phyloP scores from a whole-genome alignment of 331 rosid genomes.

The Acacia concinna region DNA sequence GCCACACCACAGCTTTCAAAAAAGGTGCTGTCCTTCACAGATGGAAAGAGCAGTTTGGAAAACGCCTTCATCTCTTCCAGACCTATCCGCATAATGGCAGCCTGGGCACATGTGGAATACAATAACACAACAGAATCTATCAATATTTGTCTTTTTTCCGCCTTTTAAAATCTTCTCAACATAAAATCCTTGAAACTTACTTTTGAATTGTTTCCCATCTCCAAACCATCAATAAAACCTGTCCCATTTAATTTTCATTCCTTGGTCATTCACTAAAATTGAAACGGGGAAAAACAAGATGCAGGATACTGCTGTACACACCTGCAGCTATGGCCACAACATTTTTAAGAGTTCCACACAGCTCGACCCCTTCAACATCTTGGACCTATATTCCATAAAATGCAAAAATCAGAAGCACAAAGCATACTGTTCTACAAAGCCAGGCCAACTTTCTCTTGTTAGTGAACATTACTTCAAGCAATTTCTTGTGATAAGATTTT shows the following conservation, averaged over 20 bases:
- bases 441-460: background rate
- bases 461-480: background rate
- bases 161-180: slow-evolving; percentile 3
- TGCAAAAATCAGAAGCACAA: slow-evolving; percentile 25
- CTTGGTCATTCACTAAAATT: slow-evolving; percentile 27
- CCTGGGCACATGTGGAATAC: slow-evolving; percentile 44
- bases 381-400: slow-evolving; percentile 54
- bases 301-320: slow-evolving; percentile 32
- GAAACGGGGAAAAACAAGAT: slow-evolving; percentile 9
- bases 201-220: slow-evolving; percentile 93
- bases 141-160: background rate
- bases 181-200: slow-evolving; percentile 40
- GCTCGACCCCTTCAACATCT: slow-evolving; percentile 89
- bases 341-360: slow-evolving; percentile 93
- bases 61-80: slow-evolving; percentile 78
- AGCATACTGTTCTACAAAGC: slow-evolving; percentile 6
- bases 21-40: slow-evolving; percentile 83
- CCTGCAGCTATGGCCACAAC: slow-evolving; percentile 92
- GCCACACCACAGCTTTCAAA: slow-evolving; percentile 97
- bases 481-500: background rate
- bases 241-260: slow-evolving; percentile 34
- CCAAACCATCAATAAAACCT: slow-evolving; percentile 97
- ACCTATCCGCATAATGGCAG: slow-evolving; percentile 94
- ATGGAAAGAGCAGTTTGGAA: slow-evolving; percentile 73
- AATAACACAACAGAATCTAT: slow-evolving; percentile 16